Base-by-base conservation (phyloP, 1,284 basidiomycete genomes). In the Mycosarcoma maydis region DNA sequence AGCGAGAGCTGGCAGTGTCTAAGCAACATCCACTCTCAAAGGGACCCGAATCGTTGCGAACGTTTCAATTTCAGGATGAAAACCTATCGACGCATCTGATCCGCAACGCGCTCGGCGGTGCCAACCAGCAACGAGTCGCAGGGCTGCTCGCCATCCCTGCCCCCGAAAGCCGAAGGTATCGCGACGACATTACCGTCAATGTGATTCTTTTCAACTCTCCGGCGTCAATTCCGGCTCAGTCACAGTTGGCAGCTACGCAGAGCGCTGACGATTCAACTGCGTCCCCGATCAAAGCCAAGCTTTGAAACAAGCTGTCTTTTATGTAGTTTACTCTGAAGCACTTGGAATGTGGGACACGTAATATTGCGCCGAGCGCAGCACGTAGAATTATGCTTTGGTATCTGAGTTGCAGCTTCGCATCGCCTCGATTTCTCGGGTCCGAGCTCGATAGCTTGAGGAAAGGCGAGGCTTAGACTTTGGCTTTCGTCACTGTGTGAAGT, bases 11-110 rank as follows among this genome's bases (percentile, higher is more conserved):
- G n/a, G 59, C 65, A 14, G 42, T 51, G 16, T 61, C 62, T n/a
- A 72, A 73, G 48, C 58, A 73, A n/a, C 78, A 81, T 27, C 80
- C 80, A 13, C 62, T 81, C 3, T 70, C 62, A 20, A 72, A 72
- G 42, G 67, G 74, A 14, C 73, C 71, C 7, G 59, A 76, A 22
- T 34, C 70, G 20, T 54, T 67, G 10, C 47, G 61, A 26, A 61
- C 70, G 13, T 81, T 74, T 62, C 72, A 70, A 4, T 81, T 81
- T 57, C 68, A 79, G 60, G 94, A 98, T 80, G 88, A 88, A 29
- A 94, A 97, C 79, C 84, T 93, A 50, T 88, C 91, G 49, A 90
- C 92, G 16, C 96, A 98, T 83, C 85, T 98, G 32, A 93, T 98
- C 64, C 86, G 95, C 67, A 98, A 98, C 78, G 92, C 93, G 13